phyloP scores from a whole-genome alignment of 345 rosid genomes.

The Tarenaya hassleriana region DNA sequence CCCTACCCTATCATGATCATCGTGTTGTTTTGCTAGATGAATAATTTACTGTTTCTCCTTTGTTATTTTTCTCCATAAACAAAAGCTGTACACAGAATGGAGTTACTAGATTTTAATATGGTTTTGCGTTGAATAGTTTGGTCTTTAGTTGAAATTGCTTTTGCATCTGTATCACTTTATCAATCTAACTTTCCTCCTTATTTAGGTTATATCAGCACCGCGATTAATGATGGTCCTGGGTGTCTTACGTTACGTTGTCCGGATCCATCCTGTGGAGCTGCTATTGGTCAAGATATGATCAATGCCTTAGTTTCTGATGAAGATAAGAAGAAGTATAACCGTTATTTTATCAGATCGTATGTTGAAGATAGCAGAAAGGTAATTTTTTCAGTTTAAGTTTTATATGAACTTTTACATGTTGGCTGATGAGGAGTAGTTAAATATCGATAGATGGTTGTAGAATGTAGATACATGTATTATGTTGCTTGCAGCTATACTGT shows the following conservation, averaged over 20 bases:
- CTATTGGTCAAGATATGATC: conserved; percentile 69
- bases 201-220: conserved; percentile 58
- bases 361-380: conserved; percentile 79
- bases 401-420: neutral
- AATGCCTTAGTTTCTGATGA: conserved; percentile 42
- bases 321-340: conserved; percentile 46
- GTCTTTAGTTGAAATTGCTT: no score
- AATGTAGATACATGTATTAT: no score
- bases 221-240: conserved; percentile 76
- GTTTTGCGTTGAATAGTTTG: no score
- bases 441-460: no score
- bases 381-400: conserved; percentile 14
- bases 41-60: no score
- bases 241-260: conserved; percentile 76
- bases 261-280: conserved; percentile 67
- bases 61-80: no score
- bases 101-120: no score
- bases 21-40: no score
- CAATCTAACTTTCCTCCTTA: conserved; percentile 12
- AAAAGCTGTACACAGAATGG: no score
- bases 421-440: no score
- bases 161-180: neutral
- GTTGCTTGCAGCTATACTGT: no score
- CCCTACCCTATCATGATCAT: no score
- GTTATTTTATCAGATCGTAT: conserved; percentile 64